These are phyloP conservation scores for Thelonectria rubi DNA, from an alignment of 2,329 filamentous ascomycete species.

Conservation along the genomic window DNA sequence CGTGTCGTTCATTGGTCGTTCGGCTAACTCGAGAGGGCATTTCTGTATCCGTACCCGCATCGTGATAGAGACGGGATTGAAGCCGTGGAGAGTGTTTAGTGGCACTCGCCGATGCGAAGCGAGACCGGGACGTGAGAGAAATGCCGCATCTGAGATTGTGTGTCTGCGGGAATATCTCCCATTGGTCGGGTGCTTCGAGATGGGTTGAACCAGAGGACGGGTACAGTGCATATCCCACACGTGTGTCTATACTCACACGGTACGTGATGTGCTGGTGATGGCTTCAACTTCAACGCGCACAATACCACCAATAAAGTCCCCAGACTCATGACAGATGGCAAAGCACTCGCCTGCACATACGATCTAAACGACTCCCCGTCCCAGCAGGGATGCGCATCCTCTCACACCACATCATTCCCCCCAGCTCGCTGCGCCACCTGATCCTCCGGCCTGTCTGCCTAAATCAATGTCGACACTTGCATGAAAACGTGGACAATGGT, in stretches of 20 bases:
- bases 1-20: constrained; percentile 32
- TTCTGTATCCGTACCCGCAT: neutral
- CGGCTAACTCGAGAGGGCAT: constrained; percentile 17
- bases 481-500: neutral
- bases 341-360: neutral
- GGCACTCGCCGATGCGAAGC: neutral
- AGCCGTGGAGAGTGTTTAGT: neutral
- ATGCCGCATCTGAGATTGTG: neutral
- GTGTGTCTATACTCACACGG: neutral
- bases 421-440: neutral
- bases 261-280: neutral
- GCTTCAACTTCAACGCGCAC: neutral
- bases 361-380: neutral
- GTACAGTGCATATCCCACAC: no score
- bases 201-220: no score
- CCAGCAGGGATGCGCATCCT: neutral
- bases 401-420: neutral
- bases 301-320: neutral
- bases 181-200: neutral
- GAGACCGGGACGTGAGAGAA: neutral
- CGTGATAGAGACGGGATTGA: constrained; percentile 1
- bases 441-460: neutral
- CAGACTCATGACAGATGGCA: neutral
- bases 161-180: neutral
- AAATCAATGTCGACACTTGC: neutral